Evolutionary conservation across 129 eudicot genomes (phyloP).

Genomic region (Heracleum sosnowskyi): DNA sequence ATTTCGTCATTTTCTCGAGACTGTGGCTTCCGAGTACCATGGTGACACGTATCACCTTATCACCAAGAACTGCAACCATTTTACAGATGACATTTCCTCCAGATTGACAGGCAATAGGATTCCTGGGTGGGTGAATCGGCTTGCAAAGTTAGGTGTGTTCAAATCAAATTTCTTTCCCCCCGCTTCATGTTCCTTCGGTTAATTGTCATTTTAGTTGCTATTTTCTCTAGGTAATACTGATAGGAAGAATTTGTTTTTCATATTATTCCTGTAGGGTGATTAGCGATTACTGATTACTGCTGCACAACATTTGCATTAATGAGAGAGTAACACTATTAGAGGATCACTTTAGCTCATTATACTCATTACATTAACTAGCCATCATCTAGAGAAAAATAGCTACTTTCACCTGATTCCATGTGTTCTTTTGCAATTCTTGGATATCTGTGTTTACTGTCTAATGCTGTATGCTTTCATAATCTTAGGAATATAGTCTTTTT

Average conservation of each 20-base stretch:
- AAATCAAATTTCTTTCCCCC: neutral
- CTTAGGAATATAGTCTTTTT: neutral
- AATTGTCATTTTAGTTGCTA: neutral
- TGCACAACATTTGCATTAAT: neutral
- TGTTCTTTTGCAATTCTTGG: neutral
- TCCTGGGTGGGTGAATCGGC: slow-evolving; percentile 88
- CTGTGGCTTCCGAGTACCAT: slow-evolving; percentile 71
- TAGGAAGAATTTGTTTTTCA: neutral
- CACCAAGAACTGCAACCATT: slow-evolving; percentile 81
- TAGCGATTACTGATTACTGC: neutral
- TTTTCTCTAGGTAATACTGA: neutral
- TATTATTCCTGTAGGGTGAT: neutral
- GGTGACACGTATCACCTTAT: slow-evolving; percentile 83
- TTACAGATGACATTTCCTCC: slow-evolving; percentile 58
- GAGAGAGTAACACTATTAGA: neutral
- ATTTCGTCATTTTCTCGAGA: slow-evolving; percentile 52
- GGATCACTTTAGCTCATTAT: neutral
- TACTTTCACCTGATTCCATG: neutral
- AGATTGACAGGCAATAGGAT: slow-evolving; percentile 54
- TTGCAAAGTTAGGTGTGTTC: slow-evolving; percentile 56
- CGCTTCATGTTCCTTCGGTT: neutral
- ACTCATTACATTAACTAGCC: neutral
- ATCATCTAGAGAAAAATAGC: neutral
- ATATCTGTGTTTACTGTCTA: neutral
- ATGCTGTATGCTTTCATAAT: neutral